Evolutionary conservation across 352 stramenopile species (phyloP), one percentile per base, ranked within the genome.

Genomic region (Peronosclerospora sorghi): DNA sequence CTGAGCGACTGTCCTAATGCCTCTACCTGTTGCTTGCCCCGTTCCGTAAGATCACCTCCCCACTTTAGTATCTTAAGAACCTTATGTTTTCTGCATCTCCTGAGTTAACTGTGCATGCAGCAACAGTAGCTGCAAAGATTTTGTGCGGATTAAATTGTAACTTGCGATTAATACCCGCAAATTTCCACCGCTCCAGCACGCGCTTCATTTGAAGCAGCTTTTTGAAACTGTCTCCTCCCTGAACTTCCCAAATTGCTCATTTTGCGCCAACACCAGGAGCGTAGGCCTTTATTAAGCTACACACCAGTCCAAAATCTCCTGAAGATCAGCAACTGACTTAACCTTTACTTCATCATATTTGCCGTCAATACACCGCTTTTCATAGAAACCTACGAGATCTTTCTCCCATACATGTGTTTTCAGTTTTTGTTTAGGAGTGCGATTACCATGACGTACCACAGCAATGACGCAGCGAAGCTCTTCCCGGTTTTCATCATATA

Each of bases 21-120:
- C 59, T 98, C 94, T 5, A 94, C 94, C 57, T 99, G 96, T 23
- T 83, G 79, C 53, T 97, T 92, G 28, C 96, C 96, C n/a, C 96
- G 78, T 48, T 98, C 94, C 1, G 96, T 99, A 9, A 99, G 66
- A 54, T 98, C 95, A 2, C 96, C 96, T 45, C 97, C 97, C 96
- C 96, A 99, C 65, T 99, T 99, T 4, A 99, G 67, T 57, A 99
- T 98, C 43, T 99, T 85, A n/a, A 98, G 74, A 6, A 98, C 76
- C 61, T 97, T 83, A 1, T 73, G 87, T 7, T 68, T 23, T 92
- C 90, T 18, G 45, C 34, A 37, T 35, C 41, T 32, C 52, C 45
- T 26, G 38, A 40, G 7, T 28, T 19, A 32, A 53, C 53, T 32
- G 43, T 44, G 5, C 45, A 62, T n/a, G 57, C 51, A 2, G 57